Base-by-base conservation (phyloP, 345 rosid genomes). In the Populus simonii region DNA sequence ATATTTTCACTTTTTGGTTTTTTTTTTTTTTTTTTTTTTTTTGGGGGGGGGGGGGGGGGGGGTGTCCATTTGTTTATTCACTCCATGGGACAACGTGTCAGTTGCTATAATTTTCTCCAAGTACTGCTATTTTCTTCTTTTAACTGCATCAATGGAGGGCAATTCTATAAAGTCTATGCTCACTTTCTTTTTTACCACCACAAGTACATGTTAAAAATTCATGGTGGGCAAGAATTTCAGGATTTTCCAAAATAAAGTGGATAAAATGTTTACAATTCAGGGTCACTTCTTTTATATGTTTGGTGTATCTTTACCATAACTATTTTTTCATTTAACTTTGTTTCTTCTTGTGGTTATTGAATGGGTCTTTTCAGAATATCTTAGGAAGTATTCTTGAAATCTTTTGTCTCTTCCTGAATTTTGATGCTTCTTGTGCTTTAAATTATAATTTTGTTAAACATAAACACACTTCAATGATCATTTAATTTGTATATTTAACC, bases 21-120 rank as follows among this genome's bases (percentile, higher is more conserved):
- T 13, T 55, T 55, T 55, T 55, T 6, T 57, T 57, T 57, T 1
- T 16, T 18, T 20, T 68, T 67, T 17, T 13, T 18, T 68, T n/a
- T 5, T 5, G 0, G 0, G 0, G 1, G 0, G 39, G 45, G 15
- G 0, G 1, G 8, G 0, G 39, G 45, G 15, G 13, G 33, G 51
- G 18, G 23, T 69, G 47, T 12, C 71, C 45, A 10, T 35, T 35
- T 36, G 5, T 22, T 17, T 36, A 20, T 47, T 65, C 25, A 49
- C 25, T 3, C 27, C 22, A 29, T 18, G 74, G 74, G 7, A 23
- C 12, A 53, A 51, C 3, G 18, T 72, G 10, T 31, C 17, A 9
- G 45, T 72, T 72, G 22, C 29, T 53, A 62, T 11, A 31, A 20
- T 41, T 53, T 53, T 20, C 45, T 36, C 4, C 1, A 1, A 51